These are phyloP conservation scores for Trapa incisa DNA, from an alignment of 345 rosid genomes.

Conservation along the genomic window DNA sequence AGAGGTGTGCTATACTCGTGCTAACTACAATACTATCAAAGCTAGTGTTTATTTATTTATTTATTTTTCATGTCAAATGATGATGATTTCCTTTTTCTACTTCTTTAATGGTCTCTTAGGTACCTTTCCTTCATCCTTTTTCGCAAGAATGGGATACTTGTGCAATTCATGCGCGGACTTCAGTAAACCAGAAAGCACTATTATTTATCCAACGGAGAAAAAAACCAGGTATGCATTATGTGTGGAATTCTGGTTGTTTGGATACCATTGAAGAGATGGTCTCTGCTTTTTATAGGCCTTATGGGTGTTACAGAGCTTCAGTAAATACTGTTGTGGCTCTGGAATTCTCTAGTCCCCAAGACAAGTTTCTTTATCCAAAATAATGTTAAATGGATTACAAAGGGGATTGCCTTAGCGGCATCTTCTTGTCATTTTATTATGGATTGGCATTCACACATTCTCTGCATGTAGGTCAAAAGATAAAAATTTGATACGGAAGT, in stretches of 20 bases:
- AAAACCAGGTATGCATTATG: conserved; percentile 28
- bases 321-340: conserved; percentile 2
- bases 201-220: conserved; percentile 18
- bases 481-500: conserved; percentile 4
- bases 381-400: background rate
- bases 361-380: conserved; percentile 8
- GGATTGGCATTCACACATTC: background rate
- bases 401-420: background rate
- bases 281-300: background rate
- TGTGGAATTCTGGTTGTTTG: too few species aligned
- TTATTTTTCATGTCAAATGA: background rate
- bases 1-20: conserved; percentile 33
- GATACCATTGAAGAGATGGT: too few species aligned
- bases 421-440: background rate
- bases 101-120: conserved; percentile 28
- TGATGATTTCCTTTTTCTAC: background rate
- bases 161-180: conserved; percentile 58
- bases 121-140: conserved; percentile 38
- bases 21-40: background rate
- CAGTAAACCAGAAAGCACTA: conserved; percentile 28
- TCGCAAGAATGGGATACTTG: conserved; percentile 65
- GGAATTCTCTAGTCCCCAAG: conserved; percentile 6
- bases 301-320: conserved; percentile 2
- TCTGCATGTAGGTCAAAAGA: conserved; percentile 7
- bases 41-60: background rate